Percentiles rank a stretch among this genome's conserved stretches.
Conservation (phyloP, 2,329 filamentous ascomycete species). For the Verticillium klebahnii region DNA sequence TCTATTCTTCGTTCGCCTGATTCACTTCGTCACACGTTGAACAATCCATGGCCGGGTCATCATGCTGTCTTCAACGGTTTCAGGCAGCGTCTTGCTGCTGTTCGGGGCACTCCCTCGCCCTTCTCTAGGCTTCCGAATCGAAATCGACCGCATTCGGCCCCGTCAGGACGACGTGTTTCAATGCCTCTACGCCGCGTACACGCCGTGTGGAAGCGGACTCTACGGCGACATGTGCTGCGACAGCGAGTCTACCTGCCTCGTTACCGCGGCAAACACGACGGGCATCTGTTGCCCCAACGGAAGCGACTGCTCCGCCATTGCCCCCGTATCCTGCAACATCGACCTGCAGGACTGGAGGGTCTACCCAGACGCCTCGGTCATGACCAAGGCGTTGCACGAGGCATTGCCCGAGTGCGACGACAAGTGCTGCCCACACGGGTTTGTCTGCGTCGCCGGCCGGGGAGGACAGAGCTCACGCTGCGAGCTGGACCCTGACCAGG, state of each 20-base stretch:
- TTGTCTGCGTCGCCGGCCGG: constrained; percentile 45
- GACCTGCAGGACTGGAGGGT: constrained; percentile 53
- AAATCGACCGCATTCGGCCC: background rate
- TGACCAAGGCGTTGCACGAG: constrained; percentile 59
- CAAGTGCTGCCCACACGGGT: constrained; percentile 71
- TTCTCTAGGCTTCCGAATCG: background rate
- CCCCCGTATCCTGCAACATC: constrained; percentile 61
- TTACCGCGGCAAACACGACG: constrained; percentile 59
- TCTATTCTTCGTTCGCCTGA: background rate
- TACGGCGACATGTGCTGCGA: constrained; percentile 66
- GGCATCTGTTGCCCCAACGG: constrained; percentile 65
- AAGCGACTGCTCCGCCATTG: constrained; percentile 51
- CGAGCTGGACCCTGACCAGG: constrained; percentile 29
- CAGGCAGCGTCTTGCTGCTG: background rate
- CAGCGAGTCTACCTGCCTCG: constrained; percentile 46
- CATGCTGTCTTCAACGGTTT: background rate
- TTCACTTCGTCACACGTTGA: background rate
- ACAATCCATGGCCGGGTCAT: background rate
- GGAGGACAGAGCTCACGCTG: constrained; percentile 32
- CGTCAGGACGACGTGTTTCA: constrained; percentile 1
- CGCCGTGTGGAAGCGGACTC: constrained; percentile 26
- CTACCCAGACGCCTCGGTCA: constrained; percentile 56
- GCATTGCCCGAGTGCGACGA: constrained; percentile 54
- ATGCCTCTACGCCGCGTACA: constrained; percentile 7
- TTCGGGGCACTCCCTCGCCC: background rate